Evolutionary conservation across 2,329 filamentous ascomycete species (phyloP).

Genomic region (Beauveria pseudobassiana): DNA sequence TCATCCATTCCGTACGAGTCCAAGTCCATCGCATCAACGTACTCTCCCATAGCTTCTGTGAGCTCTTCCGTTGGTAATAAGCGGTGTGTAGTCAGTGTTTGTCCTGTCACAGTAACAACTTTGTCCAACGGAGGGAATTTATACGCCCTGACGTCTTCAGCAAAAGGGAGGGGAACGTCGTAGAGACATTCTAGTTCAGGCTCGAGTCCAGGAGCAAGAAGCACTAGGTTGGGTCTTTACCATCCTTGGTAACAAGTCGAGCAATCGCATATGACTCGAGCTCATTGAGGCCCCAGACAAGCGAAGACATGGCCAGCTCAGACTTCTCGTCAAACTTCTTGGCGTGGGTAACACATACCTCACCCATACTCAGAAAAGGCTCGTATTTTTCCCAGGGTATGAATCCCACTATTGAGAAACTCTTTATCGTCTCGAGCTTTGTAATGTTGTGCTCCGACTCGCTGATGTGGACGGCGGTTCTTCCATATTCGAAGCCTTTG

Average conservation of each 20-base stretch:
- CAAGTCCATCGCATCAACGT: conserved; percentile 89
- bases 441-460: conserved; percentile 82
- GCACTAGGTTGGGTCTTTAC: conserved; percentile 68
- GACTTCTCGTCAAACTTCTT: conserved; percentile 75
- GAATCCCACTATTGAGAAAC: conserved; percentile 81
- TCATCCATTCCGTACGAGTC: conserved; percentile 64
- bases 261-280: conserved; percentile 80
- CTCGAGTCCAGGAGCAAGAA: conserved; percentile 76
- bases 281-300: conserved; percentile 82
- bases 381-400: conserved; percentile 71
- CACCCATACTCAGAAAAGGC: conserved; percentile 78
- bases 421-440: conserved; percentile 69
- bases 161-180: conserved; percentile 85
- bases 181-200: conserved; percentile 76
- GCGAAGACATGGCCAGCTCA: conserved; percentile 74
- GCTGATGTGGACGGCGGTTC: conserved; percentile 83
- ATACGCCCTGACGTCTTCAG: conserved; percentile 86
- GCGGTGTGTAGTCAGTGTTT: conserved; percentile 71
- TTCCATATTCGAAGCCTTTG: conserved; percentile 91
- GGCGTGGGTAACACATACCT: conserved; percentile 68
- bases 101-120: conserved; percentile 80
- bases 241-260: conserved; percentile 76
- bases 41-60: conserved; percentile 75
- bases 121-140: conserved; percentile 85
- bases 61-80: conserved; percentile 72